Percentiles rank a stretch among this genome's conserved stretches.
Evolutionary conservation across 1,139 yeast genomes (phyloP).

Genomic region (Pichia sp.): DNA sequence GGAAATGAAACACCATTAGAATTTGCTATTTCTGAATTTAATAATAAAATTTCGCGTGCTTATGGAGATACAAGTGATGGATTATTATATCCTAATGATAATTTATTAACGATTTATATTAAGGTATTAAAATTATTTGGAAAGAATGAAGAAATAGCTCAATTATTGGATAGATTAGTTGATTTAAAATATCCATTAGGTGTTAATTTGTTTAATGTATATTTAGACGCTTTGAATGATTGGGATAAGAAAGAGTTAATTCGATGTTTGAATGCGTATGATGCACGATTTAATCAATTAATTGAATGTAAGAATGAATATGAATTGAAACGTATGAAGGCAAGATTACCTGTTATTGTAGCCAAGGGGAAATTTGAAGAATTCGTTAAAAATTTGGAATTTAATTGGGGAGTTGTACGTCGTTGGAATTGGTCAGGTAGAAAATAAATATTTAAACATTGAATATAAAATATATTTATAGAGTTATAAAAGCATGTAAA

Average conservation of each 20-base stretch:
- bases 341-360: conserved; percentile 8
- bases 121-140: conserved; percentile 42
- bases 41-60: conserved; percentile 32
- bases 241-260: conserved; percentile 31
- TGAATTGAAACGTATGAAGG: conserved; percentile 22
- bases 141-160: conserved; percentile 45
- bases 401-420: conserved; percentile 27
- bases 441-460: background rate
- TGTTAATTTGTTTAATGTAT: conserved; percentile 32
- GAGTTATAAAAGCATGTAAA: background rate
- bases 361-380: conserved; percentile 20
- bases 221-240: conserved; percentile 29
- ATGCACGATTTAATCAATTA: conserved; percentile 21
- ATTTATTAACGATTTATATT: conserved; percentile 49
- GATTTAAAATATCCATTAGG: conserved; percentile 44
- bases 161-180: conserved; percentile 55
- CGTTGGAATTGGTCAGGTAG: conserved; percentile 28
- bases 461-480: background rate
- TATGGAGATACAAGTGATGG: conserved; percentile 29
- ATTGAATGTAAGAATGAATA: conserved; percentile 29
- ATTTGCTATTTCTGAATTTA: conserved; percentile 55
- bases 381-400: conserved; percentile 21
- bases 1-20: conserved; percentile 43
- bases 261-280: conserved; percentile 35
- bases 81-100: conserved; percentile 40